phyloP scores from a whole-genome alignment of 495 filamentous ascomycete species.

The Saxophila tyrrhenica region DNA sequence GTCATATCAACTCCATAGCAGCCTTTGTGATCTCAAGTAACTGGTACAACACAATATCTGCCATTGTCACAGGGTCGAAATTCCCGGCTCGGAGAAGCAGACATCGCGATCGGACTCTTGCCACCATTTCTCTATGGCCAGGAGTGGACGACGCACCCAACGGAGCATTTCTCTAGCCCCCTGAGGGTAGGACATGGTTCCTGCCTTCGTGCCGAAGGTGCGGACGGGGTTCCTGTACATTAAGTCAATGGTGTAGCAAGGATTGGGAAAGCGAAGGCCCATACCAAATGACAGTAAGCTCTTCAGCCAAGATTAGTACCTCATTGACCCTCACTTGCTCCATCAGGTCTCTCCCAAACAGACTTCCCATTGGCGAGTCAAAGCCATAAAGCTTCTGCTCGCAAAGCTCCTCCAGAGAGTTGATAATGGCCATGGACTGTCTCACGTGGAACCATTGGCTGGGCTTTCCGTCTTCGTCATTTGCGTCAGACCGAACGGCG shows the following conservation, averaged over 20 bases:
- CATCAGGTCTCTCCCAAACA: background rate
- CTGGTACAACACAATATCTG: conserved; percentile 3
- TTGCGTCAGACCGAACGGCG: background rate
- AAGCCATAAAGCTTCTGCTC: background rate
- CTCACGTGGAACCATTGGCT: background rate
- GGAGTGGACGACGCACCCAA: background rate
- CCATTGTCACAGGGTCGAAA: background rate
- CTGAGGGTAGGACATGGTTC: background rate
- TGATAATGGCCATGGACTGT: conserved; percentile 3
- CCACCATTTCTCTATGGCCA: conserved; percentile 3
- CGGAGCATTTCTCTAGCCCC: conserved; percentile 2
- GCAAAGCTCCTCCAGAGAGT: conserved; percentile 1
- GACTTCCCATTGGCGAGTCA: background rate
- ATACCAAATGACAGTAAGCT: background rate
- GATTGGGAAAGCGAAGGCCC: background rate
- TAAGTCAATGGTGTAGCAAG: background rate
- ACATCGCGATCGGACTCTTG: background rate
- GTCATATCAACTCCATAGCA: conserved; percentile 5
- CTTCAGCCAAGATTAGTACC: background rate
- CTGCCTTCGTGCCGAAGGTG: conserved; percentile 2
- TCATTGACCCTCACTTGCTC: background rate
- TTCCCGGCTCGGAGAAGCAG: background rate
- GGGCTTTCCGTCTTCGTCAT: background rate
- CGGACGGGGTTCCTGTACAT: conserved; percentile 4
- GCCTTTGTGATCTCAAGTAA: background rate